These are phyloP conservation scores for Lyophyllum atratum DNA, from an alignment of 768 basidiomycete species.

Conservation along the genomic window DNA sequence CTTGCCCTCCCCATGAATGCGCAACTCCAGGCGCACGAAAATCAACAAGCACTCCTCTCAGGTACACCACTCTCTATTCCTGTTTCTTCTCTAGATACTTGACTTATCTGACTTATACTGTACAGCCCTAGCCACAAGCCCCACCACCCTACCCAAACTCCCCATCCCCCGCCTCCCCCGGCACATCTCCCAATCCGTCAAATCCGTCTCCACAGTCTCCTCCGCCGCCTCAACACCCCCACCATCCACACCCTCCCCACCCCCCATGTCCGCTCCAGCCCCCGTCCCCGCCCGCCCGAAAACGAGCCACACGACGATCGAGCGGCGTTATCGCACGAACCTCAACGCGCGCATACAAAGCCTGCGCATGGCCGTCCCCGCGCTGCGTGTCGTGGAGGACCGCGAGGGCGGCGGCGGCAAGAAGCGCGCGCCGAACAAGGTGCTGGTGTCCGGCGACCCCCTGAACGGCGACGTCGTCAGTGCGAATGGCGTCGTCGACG, in stretches of 20 bases:
- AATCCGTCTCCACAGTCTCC: constrained; percentile 26
- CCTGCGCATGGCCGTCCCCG: constrained; percentile 79
- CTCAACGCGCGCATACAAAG: constrained; percentile 85
- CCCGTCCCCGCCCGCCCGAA: constrained; percentile 47
- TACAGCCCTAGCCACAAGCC: constrained; percentile 10
- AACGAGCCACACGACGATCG: constrained; percentile 88
- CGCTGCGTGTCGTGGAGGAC: constrained; percentile 75
- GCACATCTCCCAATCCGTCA: constrained; percentile 20
- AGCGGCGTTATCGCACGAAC: constrained; percentile 86
- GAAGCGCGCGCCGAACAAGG: constrained; percentile 50
- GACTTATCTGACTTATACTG: constrained; percentile 2
- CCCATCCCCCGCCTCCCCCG: constrained; percentile 41
- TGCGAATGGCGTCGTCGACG: constrained; percentile 43
- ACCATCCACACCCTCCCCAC: constrained; percentile 36
- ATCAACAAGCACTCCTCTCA: constrained; percentile 17
- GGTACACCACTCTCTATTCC: constrained; percentile 22
- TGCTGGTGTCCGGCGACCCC: constrained; percentile 28
- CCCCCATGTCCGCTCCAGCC: constrained; percentile 8
- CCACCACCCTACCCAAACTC: constrained; percentile 32
- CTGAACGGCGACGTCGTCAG: constrained; percentile 34
- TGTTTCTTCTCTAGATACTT: background rate
- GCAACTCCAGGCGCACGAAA: constrained; percentile 30
- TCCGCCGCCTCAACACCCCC: constrained; percentile 46
- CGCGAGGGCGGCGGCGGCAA: constrained; percentile 51
- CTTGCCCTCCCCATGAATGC: constrained; percentile 46